Evolutionary conservation across 179 eudicot species (phyloP).

Genomic region (Spergularia azorica): DNA sequence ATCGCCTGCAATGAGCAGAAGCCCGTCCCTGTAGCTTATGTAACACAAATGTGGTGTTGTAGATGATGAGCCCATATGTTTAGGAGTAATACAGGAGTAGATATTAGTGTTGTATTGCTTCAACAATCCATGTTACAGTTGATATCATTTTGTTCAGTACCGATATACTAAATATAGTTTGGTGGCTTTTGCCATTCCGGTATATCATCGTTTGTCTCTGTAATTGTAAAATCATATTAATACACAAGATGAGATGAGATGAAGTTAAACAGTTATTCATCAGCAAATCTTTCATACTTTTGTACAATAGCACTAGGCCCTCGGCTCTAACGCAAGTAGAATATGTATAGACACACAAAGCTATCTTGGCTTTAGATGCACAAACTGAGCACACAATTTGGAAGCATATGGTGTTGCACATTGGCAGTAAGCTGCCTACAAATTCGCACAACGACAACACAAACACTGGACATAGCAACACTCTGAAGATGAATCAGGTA

Average conservation of each 20-base stretch:
- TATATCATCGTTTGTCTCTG: no score
- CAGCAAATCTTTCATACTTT: no score
- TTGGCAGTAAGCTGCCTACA: background rate
- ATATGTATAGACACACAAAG: background rate
- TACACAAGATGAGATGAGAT: no score
- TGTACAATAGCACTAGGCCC: no score
- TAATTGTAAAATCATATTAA: no score
- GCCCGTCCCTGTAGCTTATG: background rate
- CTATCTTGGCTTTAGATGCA: conserved; percentile 2
- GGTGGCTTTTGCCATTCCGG: no score
- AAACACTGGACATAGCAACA: background rate
- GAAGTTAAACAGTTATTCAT: no score
- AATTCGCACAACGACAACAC: conserved; percentile 12
- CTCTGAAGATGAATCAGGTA: background rate
- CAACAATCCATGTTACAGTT: background rate
- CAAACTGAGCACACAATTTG: conserved; percentile 13
- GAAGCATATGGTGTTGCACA: background rate
- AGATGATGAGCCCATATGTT: background rate
- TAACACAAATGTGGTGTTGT: background rate
- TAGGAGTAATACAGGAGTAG: background rate
- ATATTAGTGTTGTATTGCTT: background rate
- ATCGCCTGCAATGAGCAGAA: background rate
- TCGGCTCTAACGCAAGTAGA: background rate
- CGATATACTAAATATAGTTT: no score
- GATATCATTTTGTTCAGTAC: no score